Evolutionary conservation across 192 early-diverging fungal genomes (phyloP), one percentile per base, ranked within the genome.

Genomic region (Piromyces finnis): DNA sequence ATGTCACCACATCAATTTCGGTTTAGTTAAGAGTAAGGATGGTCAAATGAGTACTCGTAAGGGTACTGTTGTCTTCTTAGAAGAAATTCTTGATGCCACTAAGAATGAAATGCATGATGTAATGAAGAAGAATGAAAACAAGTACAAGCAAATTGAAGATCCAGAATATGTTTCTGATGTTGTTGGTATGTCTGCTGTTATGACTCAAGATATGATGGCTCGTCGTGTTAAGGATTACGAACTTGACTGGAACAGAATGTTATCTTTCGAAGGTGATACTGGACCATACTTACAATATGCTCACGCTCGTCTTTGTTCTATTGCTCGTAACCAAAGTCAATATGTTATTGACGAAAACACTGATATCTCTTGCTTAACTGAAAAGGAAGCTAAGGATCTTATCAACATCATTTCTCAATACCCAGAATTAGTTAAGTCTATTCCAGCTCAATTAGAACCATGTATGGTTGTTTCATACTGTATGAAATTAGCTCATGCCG

Each of bases 221-320:
- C 92, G 89, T 82, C 94, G 98, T 81, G 89, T 94, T 87, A 95
- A 95, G 87, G 96, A 97, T 89, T 99, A 99, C 82, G 91, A 91
- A 35, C 97, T 99, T 84, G 90, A 95, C 84, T 94, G 93, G 91
- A 88, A 88, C 81, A 91, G 94, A 81, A 97, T 98, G 92, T 92
- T 96, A 83, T 89, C 91, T 81, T 97, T 97, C 83, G 96, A 98
- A 85, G 98, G 98, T 83, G 95, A 97, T 86, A 99, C 98, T 35
- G 98, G 97, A n/a, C 97, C 97, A 28, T 99, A 99, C 87, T 87
- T 99, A 29, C 97, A 98, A 88, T 99, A 97, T 84, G 93, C 97
- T n/a, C 97, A 99, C 84, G 91, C 98, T 35, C 97, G 98, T 84
- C 87, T 97, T 39, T 95, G 94, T 87, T 97, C 96, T 81, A 93